Evolutionary conservation across 169 alveolate species (phyloP).

Genomic region (Ichthyophthirius multifiliis): DNA sequence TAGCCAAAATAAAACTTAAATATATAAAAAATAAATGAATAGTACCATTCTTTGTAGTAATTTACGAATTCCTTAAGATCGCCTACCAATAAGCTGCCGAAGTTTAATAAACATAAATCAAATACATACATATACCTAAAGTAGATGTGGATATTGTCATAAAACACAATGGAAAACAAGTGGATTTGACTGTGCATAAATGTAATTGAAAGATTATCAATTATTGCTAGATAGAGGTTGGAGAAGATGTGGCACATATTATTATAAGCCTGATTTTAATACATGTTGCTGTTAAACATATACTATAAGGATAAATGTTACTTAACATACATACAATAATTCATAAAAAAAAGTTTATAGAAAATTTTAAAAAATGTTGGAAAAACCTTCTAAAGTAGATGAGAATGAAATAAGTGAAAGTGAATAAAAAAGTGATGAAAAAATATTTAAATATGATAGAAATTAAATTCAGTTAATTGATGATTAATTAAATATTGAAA

Average conservation of each 20-base stretch:
- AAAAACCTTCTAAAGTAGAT: too few species aligned
- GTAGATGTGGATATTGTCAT: conserved; percentile 15
- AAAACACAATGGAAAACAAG: conserved; percentile 4
- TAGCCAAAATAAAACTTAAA: too few species aligned
- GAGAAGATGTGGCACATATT: conserved; percentile 80
- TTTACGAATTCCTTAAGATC: too few species aligned
- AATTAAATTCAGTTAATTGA: too few species aligned
- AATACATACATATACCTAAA: not conserved
- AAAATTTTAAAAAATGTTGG: conserved; percentile 2
- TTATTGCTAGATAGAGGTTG: conserved; percentile 52
- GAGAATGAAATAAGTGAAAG: too few species aligned
- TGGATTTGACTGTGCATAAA: conserved; percentile 14
- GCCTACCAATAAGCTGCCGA: too few species aligned
- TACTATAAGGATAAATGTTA: conserved; percentile 63
- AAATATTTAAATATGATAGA: too few species aligned
- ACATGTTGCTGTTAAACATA: conserved; percentile 72
- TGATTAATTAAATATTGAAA: too few species aligned
- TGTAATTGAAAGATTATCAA: conserved; percentile 1
- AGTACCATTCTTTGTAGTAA: too few species aligned
- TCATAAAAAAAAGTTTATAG: not conserved
- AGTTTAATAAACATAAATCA: not conserved
- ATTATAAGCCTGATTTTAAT: conserved; percentile 61
- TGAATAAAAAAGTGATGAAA: too few species aligned
- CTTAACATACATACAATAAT: conserved; percentile 41
- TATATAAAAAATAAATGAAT: too few species aligned